Evolutionary conservation across 805 yeast genomes (phyloP), one percentile per base, ranked within the genome.

Genomic region (Saturnispora diversa): DNA sequence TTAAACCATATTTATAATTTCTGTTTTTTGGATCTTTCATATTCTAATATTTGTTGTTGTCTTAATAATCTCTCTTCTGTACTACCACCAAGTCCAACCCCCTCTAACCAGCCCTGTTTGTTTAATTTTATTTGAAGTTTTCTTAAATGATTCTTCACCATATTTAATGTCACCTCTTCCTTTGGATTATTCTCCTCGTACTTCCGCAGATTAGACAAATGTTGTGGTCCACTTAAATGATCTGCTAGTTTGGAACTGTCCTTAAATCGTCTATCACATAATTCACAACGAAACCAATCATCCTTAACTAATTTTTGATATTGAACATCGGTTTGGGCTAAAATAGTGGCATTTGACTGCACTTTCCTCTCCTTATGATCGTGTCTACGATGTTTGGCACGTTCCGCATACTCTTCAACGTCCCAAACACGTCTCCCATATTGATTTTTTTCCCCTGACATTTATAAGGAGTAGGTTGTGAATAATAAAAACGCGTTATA

Each of bases 181-280:
- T 59, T 58, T 5, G 43, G 36, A 26, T 46, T 43, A 8, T 40
- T 35, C 4, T 49, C 51, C 2, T 40, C 44, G 5, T 42, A 42
- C 31, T 59, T 50, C 2, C 59, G 70, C 42, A 70, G 66, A 43
- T 65, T 68, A 4, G 62, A 55, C 29, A 70, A 53, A 59, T 83
- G 97, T 45, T 72, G 79, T 26, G 77, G 77, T 27, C 86, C 76
- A 53, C 84, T 86, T 53, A 85, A 64, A 62, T 92, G 97, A 54
- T 88, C 94, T 3, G 85, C 69, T 55, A 78, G 77, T 46, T 86
- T 82, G 49, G 86, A 62, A 42, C 83, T 81, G 56, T 92, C 97
- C 53, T 86, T 78, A 62, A 75, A 90, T 2, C 90, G 80, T 43
- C 84, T 58, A 47, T 80, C 75, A 59, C 98, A 92, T 2, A 74